Percentiles rank a stretch among this genome's conserved stretches.
Conservation (phyloP, 2,329 filamentous ascomycete species). For the Cytospora mali region DNA sequence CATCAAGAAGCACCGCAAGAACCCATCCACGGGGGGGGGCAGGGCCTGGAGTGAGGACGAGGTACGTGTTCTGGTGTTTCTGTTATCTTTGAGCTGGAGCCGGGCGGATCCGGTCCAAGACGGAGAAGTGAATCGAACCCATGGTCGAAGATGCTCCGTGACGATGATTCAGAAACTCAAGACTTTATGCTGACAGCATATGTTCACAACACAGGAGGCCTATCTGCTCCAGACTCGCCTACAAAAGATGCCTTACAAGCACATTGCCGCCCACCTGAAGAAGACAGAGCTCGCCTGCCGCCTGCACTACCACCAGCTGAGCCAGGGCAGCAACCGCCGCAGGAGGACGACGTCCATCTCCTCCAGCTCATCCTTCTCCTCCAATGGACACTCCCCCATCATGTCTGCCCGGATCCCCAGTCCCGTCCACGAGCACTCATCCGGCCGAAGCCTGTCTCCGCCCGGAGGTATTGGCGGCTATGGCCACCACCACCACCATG, state of each 20-base stretch:
- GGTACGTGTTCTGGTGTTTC: constrained; percentile 60
- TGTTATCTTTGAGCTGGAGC: background rate
- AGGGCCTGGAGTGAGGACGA: constrained; percentile 86
- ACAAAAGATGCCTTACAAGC: constrained; percentile 90
- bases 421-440: constrained; percentile 49
- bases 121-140: background rate
- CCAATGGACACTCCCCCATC: constrained; percentile 53
- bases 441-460: constrained; percentile 53
- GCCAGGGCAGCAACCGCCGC: constrained; percentile 78
- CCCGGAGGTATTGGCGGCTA: constrained; percentile 49
- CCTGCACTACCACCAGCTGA: constrained; percentile 84
- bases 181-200: constrained; percentile 1
- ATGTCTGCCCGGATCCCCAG: constrained; percentile 52
- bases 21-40: constrained; percentile 71
- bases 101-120: background rate
- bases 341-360: constrained; percentile 74
- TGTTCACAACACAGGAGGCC: constrained; percentile 62
- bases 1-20: constrained; percentile 67
- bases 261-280: constrained; percentile 81
- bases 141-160: background rate
- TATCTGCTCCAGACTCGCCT: constrained; percentile 83
- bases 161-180: background rate
- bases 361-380: constrained; percentile 61
- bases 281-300: constrained; percentile 88
- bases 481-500: constrained; percentile 42